Percentiles rank a stretch among this genome's conserved stretches.
Conservation (phyloP, 495 filamentous ascomycete species). For the Xylaria scruposa region DNA sequence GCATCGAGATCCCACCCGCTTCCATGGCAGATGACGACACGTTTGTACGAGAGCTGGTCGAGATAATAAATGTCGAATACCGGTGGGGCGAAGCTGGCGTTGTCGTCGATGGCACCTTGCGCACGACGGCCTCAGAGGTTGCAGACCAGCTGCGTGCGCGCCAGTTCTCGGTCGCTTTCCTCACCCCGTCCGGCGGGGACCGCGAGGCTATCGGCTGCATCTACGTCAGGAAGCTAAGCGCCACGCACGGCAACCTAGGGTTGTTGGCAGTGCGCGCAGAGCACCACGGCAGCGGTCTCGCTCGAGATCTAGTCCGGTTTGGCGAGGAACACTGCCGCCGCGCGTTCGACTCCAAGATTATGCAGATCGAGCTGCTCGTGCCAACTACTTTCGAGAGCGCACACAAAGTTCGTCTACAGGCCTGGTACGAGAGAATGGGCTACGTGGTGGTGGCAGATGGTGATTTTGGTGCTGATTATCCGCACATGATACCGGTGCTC, state of each 20-base stretch:
- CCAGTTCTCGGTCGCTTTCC: conserved; percentile 21
- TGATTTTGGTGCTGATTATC: conserved; percentile 27
- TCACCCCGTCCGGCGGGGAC: neutral
- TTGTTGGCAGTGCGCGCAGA: conserved; percentile 19
- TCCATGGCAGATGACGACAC: conserved; percentile 10
- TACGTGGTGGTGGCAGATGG: conserved; percentile 12
- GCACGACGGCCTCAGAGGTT: conserved; percentile 23
- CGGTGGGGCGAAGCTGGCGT: conserved; percentile 24
- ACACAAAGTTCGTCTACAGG: conserved; percentile 20
- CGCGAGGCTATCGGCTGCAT: conserved; percentile 14
- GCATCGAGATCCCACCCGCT: conserved; percentile 5
- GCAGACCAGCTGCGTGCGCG: conserved; percentile 19
- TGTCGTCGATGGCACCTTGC: conserved; percentile 10
- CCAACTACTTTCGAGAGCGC: conserved; percentile 23
- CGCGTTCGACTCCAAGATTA: neutral
- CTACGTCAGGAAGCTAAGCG: neutral
- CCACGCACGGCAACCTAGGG: conserved; percentile 13
- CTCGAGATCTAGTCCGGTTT: conserved; percentile 21
- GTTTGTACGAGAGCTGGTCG: neutral
- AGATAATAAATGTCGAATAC: conserved; percentile 18
- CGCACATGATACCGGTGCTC: conserved; percentile 20
- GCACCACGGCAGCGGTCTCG: conserved; percentile 24
- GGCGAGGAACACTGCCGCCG: conserved; percentile 22
- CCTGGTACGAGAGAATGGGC: conserved; percentile 26
- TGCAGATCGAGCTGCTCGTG: conserved; percentile 21